Conservation (phyloP, 1,139 yeast species). For the Suhomyces ambrosiae region DNA sequence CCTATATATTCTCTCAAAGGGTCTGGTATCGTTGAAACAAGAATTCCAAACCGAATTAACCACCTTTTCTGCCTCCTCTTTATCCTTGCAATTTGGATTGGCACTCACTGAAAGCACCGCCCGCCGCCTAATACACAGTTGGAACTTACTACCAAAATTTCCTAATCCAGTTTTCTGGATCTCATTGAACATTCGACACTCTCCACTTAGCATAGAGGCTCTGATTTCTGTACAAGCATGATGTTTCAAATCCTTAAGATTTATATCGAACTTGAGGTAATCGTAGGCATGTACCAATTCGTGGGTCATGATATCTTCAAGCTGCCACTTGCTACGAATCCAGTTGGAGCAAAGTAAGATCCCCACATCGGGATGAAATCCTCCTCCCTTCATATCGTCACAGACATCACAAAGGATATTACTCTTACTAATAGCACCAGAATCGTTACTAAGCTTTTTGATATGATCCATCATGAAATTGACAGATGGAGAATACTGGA, state of each 20-base stretch:
- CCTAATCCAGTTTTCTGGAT: constrained; percentile 65
- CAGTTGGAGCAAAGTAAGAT: constrained; percentile 86
- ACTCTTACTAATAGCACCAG: constrained; percentile 15
- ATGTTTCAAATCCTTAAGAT: constrained; percentile 80
- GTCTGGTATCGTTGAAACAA: constrained; percentile 93
- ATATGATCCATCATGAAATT: constrained; percentile 87
- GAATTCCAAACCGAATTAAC: constrained; percentile 90
- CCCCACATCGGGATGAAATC: constrained; percentile 89
- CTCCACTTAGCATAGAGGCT: constrained; percentile 92
- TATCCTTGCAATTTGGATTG: constrained; percentile 76
- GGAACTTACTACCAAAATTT: constrained; percentile 79
- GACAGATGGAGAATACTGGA: constrained; percentile 82
- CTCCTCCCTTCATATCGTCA: constrained; percentile 87
- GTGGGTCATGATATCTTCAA: constrained; percentile 90
- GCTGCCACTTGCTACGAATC: constrained; percentile 73
- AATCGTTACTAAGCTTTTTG: constrained; percentile 46
- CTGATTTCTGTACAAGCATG: constrained; percentile 98
- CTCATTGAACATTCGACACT: constrained; percentile 88
- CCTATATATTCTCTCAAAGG: constrained; percentile 87
- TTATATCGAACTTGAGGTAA: constrained; percentile 81
- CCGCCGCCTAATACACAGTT: constrained; percentile 84
- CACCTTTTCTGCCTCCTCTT: constrained; percentile 73
- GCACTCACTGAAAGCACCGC: constrained; percentile 83
- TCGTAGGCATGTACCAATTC: constrained; percentile 95
- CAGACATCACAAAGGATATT: constrained; percentile 83